Conservation (phyloP, 179 eudicot species). For the Corrigiola litoralis region DNA sequence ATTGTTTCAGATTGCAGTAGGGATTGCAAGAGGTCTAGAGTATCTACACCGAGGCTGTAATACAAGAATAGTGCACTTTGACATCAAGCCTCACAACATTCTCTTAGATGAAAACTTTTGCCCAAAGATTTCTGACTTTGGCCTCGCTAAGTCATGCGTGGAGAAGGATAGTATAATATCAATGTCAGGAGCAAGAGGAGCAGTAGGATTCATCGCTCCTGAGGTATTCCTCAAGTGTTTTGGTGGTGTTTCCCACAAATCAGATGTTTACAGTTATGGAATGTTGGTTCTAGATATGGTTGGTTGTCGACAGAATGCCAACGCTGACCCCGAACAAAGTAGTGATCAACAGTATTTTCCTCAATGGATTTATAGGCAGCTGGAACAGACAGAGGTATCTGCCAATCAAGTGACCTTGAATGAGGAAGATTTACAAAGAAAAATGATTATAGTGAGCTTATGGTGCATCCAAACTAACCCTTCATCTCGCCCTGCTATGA, state of each 20-base stretch:
- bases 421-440: constrained; percentile 19
- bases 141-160: constrained; percentile 23
- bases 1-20: constrained; percentile 25
- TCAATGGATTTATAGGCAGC: constrained; percentile 22
- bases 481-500: constrained; percentile 16
- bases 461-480: constrained; percentile 30
- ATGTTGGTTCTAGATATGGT: constrained; percentile 33
- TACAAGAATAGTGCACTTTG: constrained; percentile 31
- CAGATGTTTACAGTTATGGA: constrained; percentile 34
- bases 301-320: constrained; percentile 8
- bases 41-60: constrained; percentile 31
- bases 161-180: constrained; percentile 19
- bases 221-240: constrained; percentile 23
- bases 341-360: constrained; percentile 21
- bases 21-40: constrained; percentile 28
- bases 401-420: not conserved
- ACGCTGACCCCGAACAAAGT: not conserved
- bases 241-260: constrained; percentile 27
- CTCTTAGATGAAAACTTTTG: constrained; percentile 27
- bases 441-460: constrained; percentile 29
- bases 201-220: constrained; percentile 37
- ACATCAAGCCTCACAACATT: constrained; percentile 38
- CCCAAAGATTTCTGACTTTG: constrained; percentile 38
- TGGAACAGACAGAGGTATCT: constrained; percentile 11
- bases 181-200: constrained; percentile 31